Percentiles rank a stretch among this genome's conserved stretches.
These are phyloP conservation scores for Gossypium arboreum DNA, from an alignment of 345 rosid genomes.

Conservation along the genomic window DNA sequence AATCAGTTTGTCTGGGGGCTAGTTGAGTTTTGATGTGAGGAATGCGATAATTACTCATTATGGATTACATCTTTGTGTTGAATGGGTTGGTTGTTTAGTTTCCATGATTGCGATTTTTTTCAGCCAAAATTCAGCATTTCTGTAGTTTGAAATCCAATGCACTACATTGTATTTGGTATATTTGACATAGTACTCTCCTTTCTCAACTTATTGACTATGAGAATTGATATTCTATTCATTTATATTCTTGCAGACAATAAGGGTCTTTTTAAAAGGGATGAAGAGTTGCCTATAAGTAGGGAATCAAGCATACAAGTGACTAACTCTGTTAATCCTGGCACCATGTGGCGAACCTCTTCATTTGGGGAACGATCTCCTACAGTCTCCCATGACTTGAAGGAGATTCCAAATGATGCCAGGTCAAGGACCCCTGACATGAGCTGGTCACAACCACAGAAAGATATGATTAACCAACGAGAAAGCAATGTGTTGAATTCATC, in stretches of 20 bases:
- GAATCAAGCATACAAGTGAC: slow-evolving; percentile 43
- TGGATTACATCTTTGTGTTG: not conserved
- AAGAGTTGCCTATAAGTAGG: slow-evolving; percentile 38
- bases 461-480: slow-evolving; percentile 40
- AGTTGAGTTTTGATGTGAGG: not conserved
- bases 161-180: not conserved
- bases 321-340: slow-evolving; percentile 25
- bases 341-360: no score
- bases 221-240: slow-evolving; percentile 15
- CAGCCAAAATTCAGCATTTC: not conserved
- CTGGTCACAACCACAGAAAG: slow-evolving; percentile 38
- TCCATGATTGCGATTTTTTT: not conserved
- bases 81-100: not conserved
- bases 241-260: no score
- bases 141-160: not conserved
- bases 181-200: not conserved
- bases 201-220: slow-evolving; percentile 33
- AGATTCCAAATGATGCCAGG: no score
- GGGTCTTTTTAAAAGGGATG: slow-evolving; percentile 29
- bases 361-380: no score
- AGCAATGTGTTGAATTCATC: slow-evolving; percentile 37
- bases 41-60: not conserved
- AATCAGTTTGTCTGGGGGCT: slow-evolving; percentile 5
- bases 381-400: no score
- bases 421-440: no score